Percentiles rank a stretch among this genome's conserved stretches.
Conservation (phyloP, 441 rosid genomes). For the Bocquillonia castaneifolia region DNA sequence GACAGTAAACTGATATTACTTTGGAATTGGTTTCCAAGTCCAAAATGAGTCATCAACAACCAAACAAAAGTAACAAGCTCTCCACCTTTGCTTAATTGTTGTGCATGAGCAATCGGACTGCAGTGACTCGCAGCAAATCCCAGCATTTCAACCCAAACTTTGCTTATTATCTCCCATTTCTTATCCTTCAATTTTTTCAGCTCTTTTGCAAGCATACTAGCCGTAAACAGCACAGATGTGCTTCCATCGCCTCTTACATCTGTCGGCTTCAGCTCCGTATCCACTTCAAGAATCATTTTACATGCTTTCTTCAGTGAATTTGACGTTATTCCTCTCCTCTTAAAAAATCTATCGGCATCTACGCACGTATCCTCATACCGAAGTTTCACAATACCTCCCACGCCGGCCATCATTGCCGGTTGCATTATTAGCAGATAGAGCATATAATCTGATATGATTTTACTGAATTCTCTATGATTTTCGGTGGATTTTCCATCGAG, state of each 20-base stretch:
- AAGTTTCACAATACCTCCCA: slow-evolving; percentile 45
- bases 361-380: slow-evolving; percentile 45
- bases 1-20: too few relatives aligned
- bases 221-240: slow-evolving; percentile 59
- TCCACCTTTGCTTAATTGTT: slow-evolving; percentile 53
- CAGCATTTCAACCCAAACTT: slow-evolving; percentile 54
- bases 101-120: slow-evolving; percentile 44
- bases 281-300: slow-evolving; percentile 18
- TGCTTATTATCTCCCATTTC: slow-evolving; percentile 49
- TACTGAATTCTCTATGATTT: slow-evolving; percentile 33
- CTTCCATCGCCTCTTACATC: slow-evolving; percentile 53
- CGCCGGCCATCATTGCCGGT: slow-evolving; percentile 45
- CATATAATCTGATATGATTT: slow-evolving; percentile 55
- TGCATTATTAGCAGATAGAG: slow-evolving; percentile 49
- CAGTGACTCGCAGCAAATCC: slow-evolving; percentile 50
- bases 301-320: slow-evolving; percentile 20
- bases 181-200: slow-evolving; percentile 20
- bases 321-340: slow-evolving; percentile 20
- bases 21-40: slow-evolving; percentile 49
- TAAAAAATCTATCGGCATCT: slow-evolving; percentile 43
- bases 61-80: slow-evolving; percentile 57
- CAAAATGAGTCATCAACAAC: slow-evolving; percentile 64
- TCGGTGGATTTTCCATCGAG: background rate
- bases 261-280: slow-evolving; percentile 34
- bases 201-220: slow-evolving; percentile 43